phyloP scores from a whole-genome alignment of 805 yeast species.

The Hanseniaspora taiwanica region DNA sequence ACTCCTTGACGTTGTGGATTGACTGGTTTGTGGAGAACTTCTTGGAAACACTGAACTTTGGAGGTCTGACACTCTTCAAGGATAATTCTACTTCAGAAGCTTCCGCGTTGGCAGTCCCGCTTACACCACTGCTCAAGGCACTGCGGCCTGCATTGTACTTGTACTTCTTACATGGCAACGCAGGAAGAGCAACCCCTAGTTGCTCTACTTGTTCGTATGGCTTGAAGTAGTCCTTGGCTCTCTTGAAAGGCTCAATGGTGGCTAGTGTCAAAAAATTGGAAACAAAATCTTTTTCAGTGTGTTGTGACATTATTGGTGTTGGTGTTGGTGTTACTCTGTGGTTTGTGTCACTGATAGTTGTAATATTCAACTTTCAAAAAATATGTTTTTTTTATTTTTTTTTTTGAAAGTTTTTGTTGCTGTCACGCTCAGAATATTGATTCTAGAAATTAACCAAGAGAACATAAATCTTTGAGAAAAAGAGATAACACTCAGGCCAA shows the following conservation, averaged over 20 bases:
- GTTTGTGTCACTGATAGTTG: too few species aligned
- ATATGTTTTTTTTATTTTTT: too few species aligned
- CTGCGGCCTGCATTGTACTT: conserved; percentile 6
- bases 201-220: conserved; percentile 24
- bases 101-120: background rate
- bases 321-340: background rate
- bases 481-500: too few species aligned
- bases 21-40: conserved; percentile 19
- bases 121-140: background rate
- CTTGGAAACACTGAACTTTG: conserved; percentile 35
- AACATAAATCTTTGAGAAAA: too few species aligned
- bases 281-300: conserved; percentile 33
- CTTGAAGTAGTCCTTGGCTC: conserved; percentile 17
- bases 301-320: background rate
- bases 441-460: too few species aligned
- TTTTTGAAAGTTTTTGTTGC: too few species aligned
- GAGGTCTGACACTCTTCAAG: conserved; percentile 60
- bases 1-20: conserved; percentile 22
- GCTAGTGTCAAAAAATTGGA: conserved; percentile 36
- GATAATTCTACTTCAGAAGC: conserved; percentile 15
- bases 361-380: too few species aligned
- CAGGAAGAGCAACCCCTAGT: conserved; percentile 36
- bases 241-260: conserved; percentile 27
- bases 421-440: too few species aligned
- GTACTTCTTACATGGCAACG: conserved; percentile 25